phyloP scores from a whole-genome alignment of 495 filamentous ascomycete species.

The Penicillium herquei region DNA sequence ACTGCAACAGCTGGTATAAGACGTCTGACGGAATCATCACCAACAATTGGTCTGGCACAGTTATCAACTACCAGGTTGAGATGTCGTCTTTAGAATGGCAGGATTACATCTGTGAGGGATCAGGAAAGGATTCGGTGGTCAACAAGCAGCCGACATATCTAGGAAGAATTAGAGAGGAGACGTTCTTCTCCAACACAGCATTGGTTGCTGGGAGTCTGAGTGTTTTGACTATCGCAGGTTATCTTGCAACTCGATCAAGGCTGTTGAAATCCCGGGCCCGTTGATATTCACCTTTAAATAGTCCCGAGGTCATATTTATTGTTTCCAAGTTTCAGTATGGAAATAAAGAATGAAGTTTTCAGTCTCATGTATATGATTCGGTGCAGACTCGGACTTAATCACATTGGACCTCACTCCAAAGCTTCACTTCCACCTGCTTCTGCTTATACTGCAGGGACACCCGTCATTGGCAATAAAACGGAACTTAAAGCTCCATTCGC shows the following conservation, averaged over 20 bases:
- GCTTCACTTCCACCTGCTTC: no score
- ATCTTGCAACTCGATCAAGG: conserved; percentile 9
- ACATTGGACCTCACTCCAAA: no score
- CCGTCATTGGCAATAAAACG: no score
- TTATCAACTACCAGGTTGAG: conserved; percentile 49
- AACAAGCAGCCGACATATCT: conserved; percentile 34
- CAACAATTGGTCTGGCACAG: conserved; percentile 55
- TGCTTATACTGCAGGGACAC: no score
- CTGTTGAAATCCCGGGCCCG: background rate
- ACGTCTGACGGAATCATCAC: conserved; percentile 51
- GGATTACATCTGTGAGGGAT: conserved; percentile 46
- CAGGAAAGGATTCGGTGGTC: conserved; percentile 28
- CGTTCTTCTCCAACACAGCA: conserved; percentile 28
- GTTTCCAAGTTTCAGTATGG: no score
- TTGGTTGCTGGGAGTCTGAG: conserved; percentile 34
- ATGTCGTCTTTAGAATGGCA: conserved; percentile 44
- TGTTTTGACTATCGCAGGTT: conserved; percentile 18
- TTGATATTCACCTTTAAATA: background rate
- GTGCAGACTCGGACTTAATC: no score
- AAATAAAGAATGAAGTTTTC: no score
- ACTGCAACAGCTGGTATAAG: conserved; percentile 59
- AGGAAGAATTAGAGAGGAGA: conserved; percentile 47
- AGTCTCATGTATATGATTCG: no score
- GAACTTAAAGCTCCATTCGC: background rate
- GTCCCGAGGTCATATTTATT: no score